Evolutionary conservation across 768 basidiomycete species (phyloP), one percentile per base, ranked within the genome.

Genomic region (Candolleomyces eurysporus): DNA sequence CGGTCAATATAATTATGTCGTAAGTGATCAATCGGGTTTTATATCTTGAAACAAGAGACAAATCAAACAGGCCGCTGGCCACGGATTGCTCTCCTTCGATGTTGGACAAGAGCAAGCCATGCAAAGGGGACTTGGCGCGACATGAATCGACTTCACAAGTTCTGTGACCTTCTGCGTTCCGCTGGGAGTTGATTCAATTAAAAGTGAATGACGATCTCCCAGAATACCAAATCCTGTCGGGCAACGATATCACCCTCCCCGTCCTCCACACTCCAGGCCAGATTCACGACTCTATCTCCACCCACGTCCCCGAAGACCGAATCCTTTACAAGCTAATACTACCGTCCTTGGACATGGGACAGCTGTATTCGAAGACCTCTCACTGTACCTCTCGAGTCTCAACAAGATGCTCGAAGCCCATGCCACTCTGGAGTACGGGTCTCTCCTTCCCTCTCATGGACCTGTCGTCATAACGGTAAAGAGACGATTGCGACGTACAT

Each of bases 241-340:
- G 60, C 11, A 66, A 66, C 2, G 52, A 64, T 9, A 62, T 66
- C 10, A 66, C 76, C 17, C 79, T 97, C 11, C 80, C 79, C 26
- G 84, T 97, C 22, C 67, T 98, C 0, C 88, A 93, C 69, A 88
- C 92, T 0, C 96, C 96, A 0, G 96, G 96, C 0, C 96, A 98
- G 66, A 98, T 96, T 0, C 67, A 76, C 50, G 96, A 98, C 72
- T 95, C 92, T 2, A 82, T 97, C 68, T 87, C 82, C 53, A 77
- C 98, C 45, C 77, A 87, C 59, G 77, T 94, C 56, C 78, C 84
- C 0, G 81, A 82, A 49, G 92, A 96, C 67, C 75, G 77, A 30
- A 88, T 86, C 0, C 80, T 98, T 16, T 95, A 96, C 76, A 96
- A 0, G 92, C 90, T 0, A 96, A 98, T n/a, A n/a, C n/a, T 75